Conservation (phyloP, 106 monocot genomes). For the Phalaenopsis aphrodite region DNA sequence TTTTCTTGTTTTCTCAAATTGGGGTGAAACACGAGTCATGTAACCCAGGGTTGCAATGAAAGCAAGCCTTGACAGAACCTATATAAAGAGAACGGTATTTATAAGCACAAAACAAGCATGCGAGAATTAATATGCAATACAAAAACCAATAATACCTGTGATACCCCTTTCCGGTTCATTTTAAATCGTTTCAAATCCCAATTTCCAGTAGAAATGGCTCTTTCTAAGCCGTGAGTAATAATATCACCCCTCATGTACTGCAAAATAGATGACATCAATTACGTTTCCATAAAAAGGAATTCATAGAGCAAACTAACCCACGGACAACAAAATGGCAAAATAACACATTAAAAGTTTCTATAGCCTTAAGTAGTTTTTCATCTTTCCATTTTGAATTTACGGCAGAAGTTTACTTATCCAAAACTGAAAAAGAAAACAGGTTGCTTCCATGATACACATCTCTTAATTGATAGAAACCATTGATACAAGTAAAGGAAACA, state of each 20-base stretch:
- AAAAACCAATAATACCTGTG: conserved; percentile 33
- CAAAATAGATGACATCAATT: conserved; percentile 6
- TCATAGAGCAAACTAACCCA: background rate
- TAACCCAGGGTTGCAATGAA: conserved; percentile 80
- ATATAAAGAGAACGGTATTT: conserved; percentile 11
- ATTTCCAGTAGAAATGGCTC: conserved; percentile 89
- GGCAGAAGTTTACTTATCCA: background rate
- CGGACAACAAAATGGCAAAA: background rate
- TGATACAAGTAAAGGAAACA: too few relatives aligned
- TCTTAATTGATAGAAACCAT: background rate
- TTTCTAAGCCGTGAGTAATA: conserved; percentile 77
- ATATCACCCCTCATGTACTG: conserved; percentile 24
- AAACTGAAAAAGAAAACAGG: background rate
- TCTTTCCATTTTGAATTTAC: background rate
- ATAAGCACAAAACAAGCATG: background rate
- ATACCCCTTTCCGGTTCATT: conserved; percentile 92
- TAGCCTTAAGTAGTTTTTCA: background rate
- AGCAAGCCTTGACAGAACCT: conserved; percentile 78
- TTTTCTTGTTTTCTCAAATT: conserved; percentile 99
- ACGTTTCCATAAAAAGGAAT: background rate
- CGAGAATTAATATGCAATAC: background rate
- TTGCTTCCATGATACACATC: background rate
- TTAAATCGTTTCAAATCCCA: conserved; percentile 93
- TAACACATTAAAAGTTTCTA: background rate
- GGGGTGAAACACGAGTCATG: conserved; percentile 92